These are phyloP conservation scores for Chlamydomonas sp. DNA, from an alignment of 139 green algal species.

Conservation along the genomic window DNA sequence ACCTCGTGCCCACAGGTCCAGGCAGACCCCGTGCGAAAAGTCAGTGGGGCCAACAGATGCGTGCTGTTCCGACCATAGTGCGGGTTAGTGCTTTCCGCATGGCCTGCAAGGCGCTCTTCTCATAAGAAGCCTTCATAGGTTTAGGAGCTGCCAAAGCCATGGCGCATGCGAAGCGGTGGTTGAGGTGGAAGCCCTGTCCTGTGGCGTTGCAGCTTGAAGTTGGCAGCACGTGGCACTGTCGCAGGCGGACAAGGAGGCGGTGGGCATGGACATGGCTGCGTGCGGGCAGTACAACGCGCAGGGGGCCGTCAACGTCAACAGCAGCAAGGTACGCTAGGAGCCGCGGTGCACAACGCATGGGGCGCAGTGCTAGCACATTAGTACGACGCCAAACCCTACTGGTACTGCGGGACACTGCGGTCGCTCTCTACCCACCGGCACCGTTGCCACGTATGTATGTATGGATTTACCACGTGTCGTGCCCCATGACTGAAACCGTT, in stretches of 20 bases:
- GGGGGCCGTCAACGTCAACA: conserved; percentile 21
- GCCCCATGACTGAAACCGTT: no score
- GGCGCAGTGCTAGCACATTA: background rate
- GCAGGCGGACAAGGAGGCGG: conserved; percentile 41
- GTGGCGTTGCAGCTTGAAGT: background rate
- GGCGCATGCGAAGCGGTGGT: background rate
- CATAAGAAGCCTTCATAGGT: background rate
- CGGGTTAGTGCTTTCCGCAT: no score
- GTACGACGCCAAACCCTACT: background rate
- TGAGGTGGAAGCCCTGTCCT: conserved; percentile 31
- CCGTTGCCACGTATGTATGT: no score
- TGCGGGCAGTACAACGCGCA: conserved; percentile 34
- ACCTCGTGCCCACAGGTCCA: no score
- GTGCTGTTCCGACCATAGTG: background rate
- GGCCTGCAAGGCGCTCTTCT: no score
- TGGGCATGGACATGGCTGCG: conserved; percentile 42
- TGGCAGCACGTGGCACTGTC: conserved; percentile 8
- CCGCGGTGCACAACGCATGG: background rate
- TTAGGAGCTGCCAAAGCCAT: background rate
- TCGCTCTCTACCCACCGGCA: no score
- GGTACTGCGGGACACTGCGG: no score
- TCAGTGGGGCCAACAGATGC: no score
- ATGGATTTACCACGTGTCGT: no score
- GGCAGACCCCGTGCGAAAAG: no score
- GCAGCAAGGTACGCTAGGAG: conserved; percentile 4